These are phyloP conservation scores for Colletotrichum aenigma DNA, from an alignment of 2,329 filamentous ascomycete species.

Conservation along the genomic window DNA sequence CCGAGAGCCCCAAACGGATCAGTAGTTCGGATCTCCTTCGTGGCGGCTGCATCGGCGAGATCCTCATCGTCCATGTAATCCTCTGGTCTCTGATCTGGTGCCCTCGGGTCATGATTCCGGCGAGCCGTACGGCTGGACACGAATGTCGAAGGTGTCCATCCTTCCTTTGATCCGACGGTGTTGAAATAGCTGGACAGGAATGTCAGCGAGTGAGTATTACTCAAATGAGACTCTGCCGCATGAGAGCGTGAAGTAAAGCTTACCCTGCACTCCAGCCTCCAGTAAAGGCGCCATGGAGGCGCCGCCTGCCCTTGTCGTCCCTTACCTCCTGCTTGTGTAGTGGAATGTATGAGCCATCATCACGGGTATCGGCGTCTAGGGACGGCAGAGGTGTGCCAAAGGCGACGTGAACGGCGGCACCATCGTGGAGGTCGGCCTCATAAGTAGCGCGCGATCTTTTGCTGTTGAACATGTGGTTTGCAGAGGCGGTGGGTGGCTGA, in stretches of 20 bases:
- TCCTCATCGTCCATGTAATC: slow-evolving; percentile 99
- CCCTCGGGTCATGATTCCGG: slow-evolving; percentile 65
- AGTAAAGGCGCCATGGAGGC: slow-evolving; percentile 94
- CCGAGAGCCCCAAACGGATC: slow-evolving; percentile 79
- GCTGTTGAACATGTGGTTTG: slow-evolving; percentile 15
- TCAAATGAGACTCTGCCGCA: not conserved
- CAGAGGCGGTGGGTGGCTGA: not conserved
- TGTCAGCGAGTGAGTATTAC: slow-evolving; percentile 15
- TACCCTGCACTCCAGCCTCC: slow-evolving; percentile 97
- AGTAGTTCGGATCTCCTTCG: slow-evolving; percentile 74
- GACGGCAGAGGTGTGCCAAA: slow-evolving; percentile 88
- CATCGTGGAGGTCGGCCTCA: slow-evolving; percentile 72
- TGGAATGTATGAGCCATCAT: slow-evolving; percentile 91
- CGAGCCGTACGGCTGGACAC: slow-evolving; percentile 86
- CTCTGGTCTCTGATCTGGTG: slow-evolving; percentile 68
- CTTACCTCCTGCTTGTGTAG: slow-evolving; percentile 99
- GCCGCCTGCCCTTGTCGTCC: slow-evolving; percentile 88
- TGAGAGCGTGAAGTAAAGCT: slow-evolving; percentile 34
- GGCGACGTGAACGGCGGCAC: slow-evolving; percentile 74
- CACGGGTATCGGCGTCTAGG: slow-evolving; percentile 74
- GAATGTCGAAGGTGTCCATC: slow-evolving; percentile 92
- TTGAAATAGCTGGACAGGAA: slow-evolving; percentile 82
- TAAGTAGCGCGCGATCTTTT: slow-evolving; percentile 82
- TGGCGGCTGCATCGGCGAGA: slow-evolving; percentile 82
- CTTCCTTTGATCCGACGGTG: slow-evolving; percentile 96